Conservation (phyloP, 192 early-diverging fungal species). For the Backusella tarrabulga region DNA sequence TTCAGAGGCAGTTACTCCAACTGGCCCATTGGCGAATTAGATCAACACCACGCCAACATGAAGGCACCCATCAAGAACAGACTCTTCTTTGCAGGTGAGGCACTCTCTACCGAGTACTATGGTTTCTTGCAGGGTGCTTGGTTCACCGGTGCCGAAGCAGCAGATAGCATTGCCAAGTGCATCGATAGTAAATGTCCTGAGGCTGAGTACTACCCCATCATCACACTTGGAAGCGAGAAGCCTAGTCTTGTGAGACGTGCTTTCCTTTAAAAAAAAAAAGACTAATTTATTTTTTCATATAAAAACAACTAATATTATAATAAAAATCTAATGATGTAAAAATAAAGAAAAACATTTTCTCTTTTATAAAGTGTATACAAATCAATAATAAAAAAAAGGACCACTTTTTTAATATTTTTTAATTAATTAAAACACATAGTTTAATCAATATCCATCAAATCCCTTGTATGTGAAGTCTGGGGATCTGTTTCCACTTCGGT, state of each 20-base stretch:
- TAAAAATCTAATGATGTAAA: not conserved
- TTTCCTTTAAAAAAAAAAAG: not conserved
- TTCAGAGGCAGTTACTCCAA: conserved; percentile 40
- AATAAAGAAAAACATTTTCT: not conserved
- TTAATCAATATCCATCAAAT: conserved; percentile 26
- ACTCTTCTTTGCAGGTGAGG: conserved; percentile 41
- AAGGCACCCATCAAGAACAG: conserved; percentile 32
- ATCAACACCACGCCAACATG: conserved; percentile 38
- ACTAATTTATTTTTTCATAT: not conserved
- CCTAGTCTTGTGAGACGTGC: conserved; percentile 2
- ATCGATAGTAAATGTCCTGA: conserved; percentile 25
- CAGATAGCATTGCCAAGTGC: conserved; percentile 1
- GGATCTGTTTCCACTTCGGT: conserved; percentile 30
- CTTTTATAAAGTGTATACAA: not conserved
- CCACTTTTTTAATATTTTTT: not conserved
- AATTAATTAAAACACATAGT: not conserved
- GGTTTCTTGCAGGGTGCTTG: conserved; percentile 32
- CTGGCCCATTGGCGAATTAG: conserved; percentile 40
- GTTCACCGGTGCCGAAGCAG: conserved; percentile 25
- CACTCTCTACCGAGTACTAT: conserved; percentile 30
- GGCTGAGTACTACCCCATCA: conserved; percentile 26
- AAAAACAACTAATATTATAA: not conserved
- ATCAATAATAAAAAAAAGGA: not conserved
- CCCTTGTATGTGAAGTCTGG: conserved; percentile 12
- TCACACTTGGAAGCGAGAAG: not conserved